These are phyloP conservation scores for Cinnamomum micranthum DNA, from an alignment of 164 flowering plant species.

Conservation along the genomic window DNA sequence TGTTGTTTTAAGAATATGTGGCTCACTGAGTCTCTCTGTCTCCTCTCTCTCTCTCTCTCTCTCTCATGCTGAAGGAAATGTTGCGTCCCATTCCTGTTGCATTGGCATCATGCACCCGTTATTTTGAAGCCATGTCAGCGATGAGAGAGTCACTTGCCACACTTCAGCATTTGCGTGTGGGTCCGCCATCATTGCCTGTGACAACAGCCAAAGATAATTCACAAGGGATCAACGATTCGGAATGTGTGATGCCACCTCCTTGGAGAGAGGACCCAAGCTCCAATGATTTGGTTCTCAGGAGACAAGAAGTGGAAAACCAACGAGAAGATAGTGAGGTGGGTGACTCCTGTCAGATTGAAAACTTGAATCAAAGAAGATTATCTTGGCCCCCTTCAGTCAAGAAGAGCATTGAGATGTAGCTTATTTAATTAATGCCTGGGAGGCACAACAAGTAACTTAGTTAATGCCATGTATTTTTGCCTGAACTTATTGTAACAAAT, in stretches of 20 bases:
- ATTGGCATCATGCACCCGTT: slow-evolving; percentile 92
- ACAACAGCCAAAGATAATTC: slow-evolving; percentile 49
- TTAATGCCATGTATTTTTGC: no score
- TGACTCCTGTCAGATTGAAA: slow-evolving; percentile 23
- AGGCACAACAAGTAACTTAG: no score
- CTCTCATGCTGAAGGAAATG: slow-evolving; percentile 66
- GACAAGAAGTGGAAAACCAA: slow-evolving; percentile 30
- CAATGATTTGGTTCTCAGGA: slow-evolving; percentile 46
- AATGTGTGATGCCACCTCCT: slow-evolving; percentile 69
- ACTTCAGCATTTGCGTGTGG: slow-evolving; percentile 75
- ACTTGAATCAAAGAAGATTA: slow-evolving; percentile 42
- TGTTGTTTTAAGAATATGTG: no score
- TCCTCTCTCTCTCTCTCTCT: no score
- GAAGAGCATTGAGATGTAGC: slow-evolving; percentile 17
- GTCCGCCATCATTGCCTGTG: slow-evolving; percentile 36
- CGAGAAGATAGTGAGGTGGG: slow-evolving; percentile 30
- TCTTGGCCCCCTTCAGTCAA: slow-evolving; percentile 71
- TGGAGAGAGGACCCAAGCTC: slow-evolving; percentile 60
- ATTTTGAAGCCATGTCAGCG: slow-evolving; percentile 96
- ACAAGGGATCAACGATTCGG: slow-evolving; percentile 38
- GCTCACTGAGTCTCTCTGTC: no score
- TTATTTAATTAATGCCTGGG: no score
- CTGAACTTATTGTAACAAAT: no score
- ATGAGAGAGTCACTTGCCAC: slow-evolving; percentile 93
- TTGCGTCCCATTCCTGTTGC: slow-evolving; percentile 96